A percentile compares a stretch with the other conserved stretches of the same genome.
phyloP scores from a whole-genome alignment of 179 eudicot genomes.

The Corrigiola litoralis region DNA sequence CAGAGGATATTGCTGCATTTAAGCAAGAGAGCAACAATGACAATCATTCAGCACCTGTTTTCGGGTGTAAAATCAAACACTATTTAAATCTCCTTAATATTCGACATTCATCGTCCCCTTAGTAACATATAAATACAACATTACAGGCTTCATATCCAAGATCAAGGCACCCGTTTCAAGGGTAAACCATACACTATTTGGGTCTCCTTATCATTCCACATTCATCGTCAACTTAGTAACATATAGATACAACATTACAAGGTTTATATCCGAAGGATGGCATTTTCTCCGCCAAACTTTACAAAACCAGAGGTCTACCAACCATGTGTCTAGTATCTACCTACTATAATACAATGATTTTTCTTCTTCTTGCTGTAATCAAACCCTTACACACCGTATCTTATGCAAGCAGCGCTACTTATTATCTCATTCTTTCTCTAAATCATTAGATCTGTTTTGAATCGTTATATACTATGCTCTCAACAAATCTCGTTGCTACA shows the following conservation, averaged over 20 bases:
- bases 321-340: background rate
- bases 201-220: no score
- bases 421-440: background rate
- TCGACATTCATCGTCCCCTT: no score
- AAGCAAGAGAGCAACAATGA: no score
- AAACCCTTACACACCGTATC: constrained; percentile 1
- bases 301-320: background rate
- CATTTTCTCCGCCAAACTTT: constrained; percentile 12
- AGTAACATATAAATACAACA: no score
- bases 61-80: no score
- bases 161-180: no score
- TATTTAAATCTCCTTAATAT: no score
- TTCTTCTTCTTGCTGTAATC: background rate
- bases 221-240: background rate
- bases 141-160: no score
- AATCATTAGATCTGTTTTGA: background rate
- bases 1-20: no score
- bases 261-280: background rate
- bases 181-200: no score
- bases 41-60: no score
- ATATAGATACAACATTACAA: background rate
- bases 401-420: background rate
- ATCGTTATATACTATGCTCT: background rate
- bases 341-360: constrained; percentile 8
- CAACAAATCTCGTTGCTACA: no score